Conservation (phyloP, 2,329 filamentous ascomycete species). For the Alternaria dauci region DNA sequence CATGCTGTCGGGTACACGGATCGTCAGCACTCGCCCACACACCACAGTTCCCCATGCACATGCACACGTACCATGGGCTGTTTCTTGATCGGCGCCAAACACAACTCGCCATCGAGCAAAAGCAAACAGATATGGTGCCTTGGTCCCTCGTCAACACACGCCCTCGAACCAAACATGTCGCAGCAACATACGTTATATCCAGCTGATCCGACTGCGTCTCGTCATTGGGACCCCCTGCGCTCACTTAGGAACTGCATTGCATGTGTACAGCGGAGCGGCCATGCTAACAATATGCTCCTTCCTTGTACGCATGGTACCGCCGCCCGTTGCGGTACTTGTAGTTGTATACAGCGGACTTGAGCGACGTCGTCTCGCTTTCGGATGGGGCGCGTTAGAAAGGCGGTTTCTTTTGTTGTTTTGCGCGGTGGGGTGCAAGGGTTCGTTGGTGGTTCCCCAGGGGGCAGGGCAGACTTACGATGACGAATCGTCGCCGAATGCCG, state of each 20-base stretch:
- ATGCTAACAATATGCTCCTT: slow-evolving; percentile 37
- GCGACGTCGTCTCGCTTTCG: slow-evolving; percentile 31
- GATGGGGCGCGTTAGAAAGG: slow-evolving; percentile 4
- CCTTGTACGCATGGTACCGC: slow-evolving; percentile 41
- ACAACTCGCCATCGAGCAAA: slow-evolving; percentile 34
- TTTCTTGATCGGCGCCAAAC: slow-evolving; percentile 31
- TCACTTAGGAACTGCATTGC: slow-evolving; percentile 9
- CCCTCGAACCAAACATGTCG: too few species aligned
- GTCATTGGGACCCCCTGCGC: slow-evolving; percentile 44
- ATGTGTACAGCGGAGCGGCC: neutral
- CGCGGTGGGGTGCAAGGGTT: too few species aligned
- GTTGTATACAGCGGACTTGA: slow-evolving; percentile 35
- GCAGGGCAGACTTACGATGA: slow-evolving; percentile 21
- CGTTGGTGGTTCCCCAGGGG: too few species aligned
- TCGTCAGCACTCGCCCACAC: neutral
- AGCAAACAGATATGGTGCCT: slow-evolving; percentile 41
- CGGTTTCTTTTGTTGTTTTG: neutral
- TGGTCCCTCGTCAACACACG: slow-evolving; percentile 4
- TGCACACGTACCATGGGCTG: slow-evolving; percentile 28
- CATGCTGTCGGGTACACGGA: slow-evolving; percentile 26
- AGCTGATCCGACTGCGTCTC: slow-evolving; percentile 50
- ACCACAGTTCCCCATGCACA: rapidly evolving
- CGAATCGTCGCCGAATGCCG: slow-evolving; percentile 29
- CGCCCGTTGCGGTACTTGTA: slow-evolving; percentile 42
- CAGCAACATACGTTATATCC: slow-evolving; percentile 46